A percentile compares a stretch with the other conserved stretches of the same genome.
phyloP scores from a whole-genome alignment of 371 early-diverging fungal genomes.

The Mucor saturninus region DNA sequence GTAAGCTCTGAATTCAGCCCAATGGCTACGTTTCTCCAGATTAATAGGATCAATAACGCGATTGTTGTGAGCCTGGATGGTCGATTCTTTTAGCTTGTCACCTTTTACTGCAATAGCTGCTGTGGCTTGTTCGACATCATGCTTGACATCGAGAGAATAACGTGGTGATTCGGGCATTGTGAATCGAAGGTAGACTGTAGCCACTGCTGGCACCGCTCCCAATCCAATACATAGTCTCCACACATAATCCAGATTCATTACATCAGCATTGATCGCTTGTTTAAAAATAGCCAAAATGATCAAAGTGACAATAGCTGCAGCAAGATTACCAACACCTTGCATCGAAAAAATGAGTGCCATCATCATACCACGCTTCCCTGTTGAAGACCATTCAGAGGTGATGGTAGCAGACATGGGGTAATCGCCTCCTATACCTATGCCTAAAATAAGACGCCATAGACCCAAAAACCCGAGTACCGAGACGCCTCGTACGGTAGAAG shows the following conservation, averaged over 20 bases:
- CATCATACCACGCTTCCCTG: constrained; percentile 80
- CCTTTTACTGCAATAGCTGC: constrained; percentile 23
- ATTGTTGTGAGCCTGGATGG: constrained; percentile 27
- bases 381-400: constrained; percentile 84
- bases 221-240: constrained; percentile 80
- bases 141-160: constrained; percentile 76
- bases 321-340: constrained; percentile 84
- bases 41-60: constrained; percentile 5
- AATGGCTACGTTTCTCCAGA: constrained; percentile 17
- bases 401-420: constrained; percentile 82
- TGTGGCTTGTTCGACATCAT: constrained; percentile 63
- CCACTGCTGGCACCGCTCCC: constrained; percentile 73
- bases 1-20: constrained; percentile 51
- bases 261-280: constrained; percentile 56
- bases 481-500: constrained; percentile 40
- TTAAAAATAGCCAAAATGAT: constrained; percentile 62
- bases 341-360: constrained; percentile 87
- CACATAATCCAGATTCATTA: constrained; percentile 70
- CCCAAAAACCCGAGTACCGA: constrained; percentile 44
- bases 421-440: constrained; percentile 84
- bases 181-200: constrained; percentile 71
- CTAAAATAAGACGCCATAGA: constrained; percentile 80
- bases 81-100: constrained; percentile 24
- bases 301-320: constrained; percentile 70
- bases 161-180: constrained; percentile 90